Percentiles rank a stretch among this genome's conserved stretches.
These are phyloP conservation scores for Alternaria sp. DNA, from an alignment of 2,329 filamentous ascomycete species.

Conservation along the genomic window DNA sequence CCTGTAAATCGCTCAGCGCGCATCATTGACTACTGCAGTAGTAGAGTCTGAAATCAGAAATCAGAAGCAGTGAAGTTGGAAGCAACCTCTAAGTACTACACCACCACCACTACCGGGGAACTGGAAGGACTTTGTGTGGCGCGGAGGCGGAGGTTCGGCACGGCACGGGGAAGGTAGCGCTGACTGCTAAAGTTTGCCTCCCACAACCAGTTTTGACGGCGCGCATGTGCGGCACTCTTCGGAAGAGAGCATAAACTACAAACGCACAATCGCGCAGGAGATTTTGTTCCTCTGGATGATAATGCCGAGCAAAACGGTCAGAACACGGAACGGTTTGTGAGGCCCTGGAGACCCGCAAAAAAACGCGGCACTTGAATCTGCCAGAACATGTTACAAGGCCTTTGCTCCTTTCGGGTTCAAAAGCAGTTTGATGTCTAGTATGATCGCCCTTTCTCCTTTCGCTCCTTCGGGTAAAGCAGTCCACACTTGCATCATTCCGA, in stretches of 20 bases:
- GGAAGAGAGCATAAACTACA: not conserved
- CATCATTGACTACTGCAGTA: not conserved
- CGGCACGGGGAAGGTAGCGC: slow-evolving; percentile 9
- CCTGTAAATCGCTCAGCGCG: not conserved
- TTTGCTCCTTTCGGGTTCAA: slow-evolving; percentile 6
- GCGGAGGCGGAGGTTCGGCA: slow-evolving; percentile 9
- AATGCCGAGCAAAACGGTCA: slow-evolving; percentile 7
- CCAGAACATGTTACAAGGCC: not conserved
- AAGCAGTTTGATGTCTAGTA: not conserved
- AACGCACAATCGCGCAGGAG: not conserved
- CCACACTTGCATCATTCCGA: slow-evolving; percentile 15
- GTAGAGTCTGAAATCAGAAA: not conserved
- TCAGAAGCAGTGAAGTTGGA: not conserved
- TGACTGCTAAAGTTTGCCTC: not conserved
- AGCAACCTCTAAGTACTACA: not conserved
- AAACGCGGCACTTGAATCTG: slow-evolving; percentile 12
- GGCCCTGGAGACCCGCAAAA: slow-evolving; percentile 3
- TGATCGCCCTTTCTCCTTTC: slow-evolving; percentile 16
- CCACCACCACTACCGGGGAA: slow-evolving; percentile 2
- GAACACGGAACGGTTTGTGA: slow-evolving; percentile 10
- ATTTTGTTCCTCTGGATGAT: not conserved
- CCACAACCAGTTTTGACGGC: not conserved
- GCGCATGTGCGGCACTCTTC: not conserved
- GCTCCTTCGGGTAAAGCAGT: slow-evolving; percentile 3
- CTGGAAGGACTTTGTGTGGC: not conserved